Evolutionary conservation across 2,329 filamentous ascomycete genomes (phyloP).

Genomic region (Penicillium hesseltinei): DNA sequence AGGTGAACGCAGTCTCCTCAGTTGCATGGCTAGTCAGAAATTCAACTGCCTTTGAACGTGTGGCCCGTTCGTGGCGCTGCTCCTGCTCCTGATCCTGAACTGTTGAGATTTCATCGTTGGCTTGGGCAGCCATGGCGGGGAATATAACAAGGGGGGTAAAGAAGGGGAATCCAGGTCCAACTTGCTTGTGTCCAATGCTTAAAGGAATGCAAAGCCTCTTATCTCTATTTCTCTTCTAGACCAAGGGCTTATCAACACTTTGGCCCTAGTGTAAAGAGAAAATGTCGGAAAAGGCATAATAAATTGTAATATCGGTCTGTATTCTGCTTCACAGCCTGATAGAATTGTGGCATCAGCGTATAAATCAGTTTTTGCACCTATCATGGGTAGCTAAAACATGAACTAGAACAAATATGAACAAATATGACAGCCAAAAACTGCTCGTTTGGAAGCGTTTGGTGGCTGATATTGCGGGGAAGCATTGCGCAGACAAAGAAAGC

Average conservation of each 20-base stretch:
- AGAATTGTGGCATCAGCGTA: no score
- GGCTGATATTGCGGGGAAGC: background rate
- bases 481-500: background rate
- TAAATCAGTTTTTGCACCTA: no score
- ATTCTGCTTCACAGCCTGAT: no score
- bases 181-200: background rate
- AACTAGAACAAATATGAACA: no score
- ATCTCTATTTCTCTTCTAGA: background rate
- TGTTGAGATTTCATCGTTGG: background rate
- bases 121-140: background rate
- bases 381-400: no score
- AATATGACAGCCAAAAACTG: no score
- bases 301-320: no score
- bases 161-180: background rate
- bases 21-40: background rate
- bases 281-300: no score
- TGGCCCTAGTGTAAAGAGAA: no score
- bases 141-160: background rate
- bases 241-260: background rate
- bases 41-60: slow-evolving; percentile 2
- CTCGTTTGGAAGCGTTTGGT: background rate
- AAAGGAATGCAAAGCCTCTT: background rate
- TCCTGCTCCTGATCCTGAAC: background rate
- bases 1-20: slow-evolving; percentile 39
- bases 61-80: background rate